Percentiles rank a stretch among this genome's conserved stretches.
phyloP scores from a whole-genome alignment of 2,329 filamentous ascomycete species.

The Grosmannia clavigera region DNA sequence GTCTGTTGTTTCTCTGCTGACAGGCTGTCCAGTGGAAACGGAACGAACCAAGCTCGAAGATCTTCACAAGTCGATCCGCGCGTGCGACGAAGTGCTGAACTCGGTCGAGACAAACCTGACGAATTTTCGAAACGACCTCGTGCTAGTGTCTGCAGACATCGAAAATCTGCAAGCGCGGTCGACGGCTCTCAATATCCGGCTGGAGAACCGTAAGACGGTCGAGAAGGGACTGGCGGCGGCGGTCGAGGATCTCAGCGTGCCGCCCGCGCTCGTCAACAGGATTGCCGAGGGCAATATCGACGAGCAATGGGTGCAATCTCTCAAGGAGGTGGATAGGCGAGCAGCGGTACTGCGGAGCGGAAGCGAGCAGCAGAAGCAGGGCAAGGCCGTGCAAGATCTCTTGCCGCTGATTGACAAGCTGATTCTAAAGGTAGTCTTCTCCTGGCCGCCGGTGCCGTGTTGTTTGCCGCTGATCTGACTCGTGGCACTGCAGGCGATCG shows the following conservation, averaged over 20 bases:
- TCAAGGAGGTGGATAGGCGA: conserved; percentile 74
- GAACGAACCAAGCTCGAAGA: conserved; percentile 82
- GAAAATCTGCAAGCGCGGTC: conserved; percentile 86
- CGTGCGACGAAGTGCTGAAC: conserved; percentile 84
- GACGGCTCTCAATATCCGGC: conserved; percentile 63
- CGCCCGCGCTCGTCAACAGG: conserved; percentile 69
- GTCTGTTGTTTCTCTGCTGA: neutral
- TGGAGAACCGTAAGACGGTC: conserved; percentile 81
- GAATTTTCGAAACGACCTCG: conserved; percentile 87
- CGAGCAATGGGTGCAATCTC: conserved; percentile 71
- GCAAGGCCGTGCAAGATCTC: conserved; percentile 72
- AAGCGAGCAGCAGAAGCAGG: conserved; percentile 23
- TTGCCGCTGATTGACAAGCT: conserved; percentile 76
- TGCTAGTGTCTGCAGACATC: conserved; percentile 85
- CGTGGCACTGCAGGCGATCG: conserved; percentile 53
- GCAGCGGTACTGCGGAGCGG: conserved; percentile 50
- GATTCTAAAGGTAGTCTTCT: conserved; percentile 54
- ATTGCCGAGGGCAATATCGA: conserved; percentile 85
- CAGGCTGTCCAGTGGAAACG: conserved; percentile 46
- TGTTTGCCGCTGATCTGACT: neutral
- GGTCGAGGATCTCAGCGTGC: conserved; percentile 83
- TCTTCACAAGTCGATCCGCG: conserved; percentile 74
- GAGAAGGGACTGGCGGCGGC: conserved; percentile 79
- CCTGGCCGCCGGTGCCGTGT: neutral
- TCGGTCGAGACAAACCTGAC: conserved; percentile 89